Conservation (phyloP, 164 flowering plant genomes). For the Vitis riparia region DNA sequence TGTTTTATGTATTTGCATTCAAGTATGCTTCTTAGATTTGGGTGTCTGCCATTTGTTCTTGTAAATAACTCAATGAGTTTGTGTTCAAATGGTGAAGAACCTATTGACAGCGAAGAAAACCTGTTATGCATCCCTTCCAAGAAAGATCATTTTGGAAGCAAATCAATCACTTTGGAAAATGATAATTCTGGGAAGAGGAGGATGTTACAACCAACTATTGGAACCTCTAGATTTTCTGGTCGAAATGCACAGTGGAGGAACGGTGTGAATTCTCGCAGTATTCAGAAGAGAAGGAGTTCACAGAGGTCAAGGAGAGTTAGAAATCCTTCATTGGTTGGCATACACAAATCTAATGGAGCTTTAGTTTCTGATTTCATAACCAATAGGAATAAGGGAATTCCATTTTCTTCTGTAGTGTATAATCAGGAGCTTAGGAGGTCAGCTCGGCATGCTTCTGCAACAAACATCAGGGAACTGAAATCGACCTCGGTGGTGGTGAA, state of each 20-base stretch:
- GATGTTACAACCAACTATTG: conserved; percentile 15
- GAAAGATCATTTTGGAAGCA: conserved; percentile 4
- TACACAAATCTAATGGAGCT: conserved; percentile 25
- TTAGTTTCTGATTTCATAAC: conserved; percentile 28
- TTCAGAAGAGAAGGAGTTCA: conserved; percentile 55
- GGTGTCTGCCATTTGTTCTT: conserved; percentile 14
- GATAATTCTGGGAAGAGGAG: conserved; percentile 14
- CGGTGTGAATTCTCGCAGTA: conserved; percentile 27
- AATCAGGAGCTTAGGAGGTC: conserved; percentile 33
- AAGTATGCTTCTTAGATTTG: conserved; percentile 30
- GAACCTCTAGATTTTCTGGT: conserved; percentile 18
- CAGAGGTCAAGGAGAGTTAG: conserved; percentile 38
- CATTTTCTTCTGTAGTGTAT: conserved; percentile 24
- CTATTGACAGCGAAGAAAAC: neutral
- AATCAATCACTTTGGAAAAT: conserved; percentile 4
- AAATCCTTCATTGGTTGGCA: conserved; percentile 23
- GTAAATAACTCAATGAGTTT: conserved; percentile 8
- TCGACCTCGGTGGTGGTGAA: conserved; percentile 17
- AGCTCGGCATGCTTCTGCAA: conserved; percentile 12
- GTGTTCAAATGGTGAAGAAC: conserved; percentile 4
- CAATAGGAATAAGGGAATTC: conserved; percentile 19
- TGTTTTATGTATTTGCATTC: conserved; percentile 56
- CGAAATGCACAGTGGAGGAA: conserved; percentile 25
- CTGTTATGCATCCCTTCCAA: conserved; percentile 13
- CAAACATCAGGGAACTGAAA: conserved; percentile 26